A percentile compares a stretch with the other conserved stretches of the same genome.
phyloP scores from a whole-genome alignment of 306 rosid species.

The Dicorynia guianensis region DNA sequence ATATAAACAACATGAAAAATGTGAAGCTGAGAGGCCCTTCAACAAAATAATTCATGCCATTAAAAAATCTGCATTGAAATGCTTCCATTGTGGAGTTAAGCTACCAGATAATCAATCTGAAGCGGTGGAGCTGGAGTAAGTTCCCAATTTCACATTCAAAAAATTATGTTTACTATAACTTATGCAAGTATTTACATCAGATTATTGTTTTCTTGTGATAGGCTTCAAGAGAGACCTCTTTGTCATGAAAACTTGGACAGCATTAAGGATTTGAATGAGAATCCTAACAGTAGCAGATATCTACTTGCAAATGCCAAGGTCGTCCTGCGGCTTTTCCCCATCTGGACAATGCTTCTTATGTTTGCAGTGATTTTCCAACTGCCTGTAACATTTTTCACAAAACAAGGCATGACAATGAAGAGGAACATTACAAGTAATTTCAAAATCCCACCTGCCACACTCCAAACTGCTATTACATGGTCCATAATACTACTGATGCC shows the following conservation, averaged over 20 bases:
- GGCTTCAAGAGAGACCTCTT: conserved; percentile 87
- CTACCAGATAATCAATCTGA: conserved; percentile 57
- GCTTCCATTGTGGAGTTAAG: conserved; percentile 54
- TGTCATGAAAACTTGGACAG: conserved; percentile 59
- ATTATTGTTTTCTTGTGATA: conserved; percentile 32
- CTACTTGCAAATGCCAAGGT: conserved; percentile 55
- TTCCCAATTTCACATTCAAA: neutral
- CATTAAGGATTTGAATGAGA: conserved; percentile 44
- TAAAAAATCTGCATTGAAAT: conserved; percentile 61
- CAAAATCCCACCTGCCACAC: conserved; percentile 94
- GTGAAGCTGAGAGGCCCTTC: conserved; percentile 41
- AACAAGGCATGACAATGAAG: conserved; percentile 98
- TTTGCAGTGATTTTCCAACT: conserved; percentile 92
- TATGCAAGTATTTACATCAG: conserved; percentile 3
- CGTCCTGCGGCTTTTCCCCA: conserved; percentile 73
- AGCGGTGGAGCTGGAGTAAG: conserved; percentile 84
- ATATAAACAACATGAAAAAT: conserved; percentile 50
- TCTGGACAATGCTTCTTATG: conserved; percentile 93
- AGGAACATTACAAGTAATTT: conserved; percentile 71
- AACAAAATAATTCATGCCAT: conserved; percentile 47
- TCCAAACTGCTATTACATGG: conserved; percentile 78
- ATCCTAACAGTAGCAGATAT: conserved; percentile 41
- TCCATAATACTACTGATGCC: conserved; percentile 91
- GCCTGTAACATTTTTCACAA: conserved; percentile 90
- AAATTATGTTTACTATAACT: neutral